A percentile compares a stretch with the other conserved stretches of the same genome.
phyloP scores from a whole-genome alignment of 2,329 filamentous ascomycete genomes.

The Magnaporthiopsis poae region DNA sequence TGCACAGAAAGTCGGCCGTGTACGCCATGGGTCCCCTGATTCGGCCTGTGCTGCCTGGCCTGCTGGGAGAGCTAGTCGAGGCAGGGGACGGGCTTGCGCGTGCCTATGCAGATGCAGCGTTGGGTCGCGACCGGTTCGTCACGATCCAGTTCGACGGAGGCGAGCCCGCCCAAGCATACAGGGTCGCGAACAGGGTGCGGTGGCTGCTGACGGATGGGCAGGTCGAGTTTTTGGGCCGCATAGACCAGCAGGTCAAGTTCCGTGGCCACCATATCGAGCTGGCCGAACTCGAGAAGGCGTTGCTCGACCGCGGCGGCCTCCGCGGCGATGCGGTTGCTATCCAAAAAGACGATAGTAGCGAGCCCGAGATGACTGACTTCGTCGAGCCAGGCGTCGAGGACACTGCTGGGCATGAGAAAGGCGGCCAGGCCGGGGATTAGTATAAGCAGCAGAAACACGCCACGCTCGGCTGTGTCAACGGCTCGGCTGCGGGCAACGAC shows the following conservation, averaged over 20 bases:
- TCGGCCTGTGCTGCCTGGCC: slow-evolving; percentile 12
- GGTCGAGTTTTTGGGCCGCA: slow-evolving; percentile 13
- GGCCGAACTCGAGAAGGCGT: slow-evolving; percentile 9
- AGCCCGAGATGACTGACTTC: background rate
- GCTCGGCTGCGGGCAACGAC: background rate
- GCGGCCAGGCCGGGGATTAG: background rate
- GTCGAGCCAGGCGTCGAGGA: background rate
- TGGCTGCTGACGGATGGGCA: slow-evolving; percentile 8
- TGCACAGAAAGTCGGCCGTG: slow-evolving; percentile 11
- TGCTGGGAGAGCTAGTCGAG: slow-evolving; percentile 14
- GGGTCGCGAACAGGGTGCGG: slow-evolving; percentile 15
- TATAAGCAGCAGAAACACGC: background rate
- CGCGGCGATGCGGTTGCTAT: background rate
- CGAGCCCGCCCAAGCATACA: slow-evolving; percentile 9
- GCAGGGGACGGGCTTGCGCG: slow-evolving; percentile 24
- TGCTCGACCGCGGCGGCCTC: background rate
- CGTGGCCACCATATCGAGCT: slow-evolving; percentile 13
- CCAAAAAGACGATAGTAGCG: background rate
- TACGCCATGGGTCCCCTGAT: slow-evolving; percentile 30
- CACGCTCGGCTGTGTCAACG: background rate
- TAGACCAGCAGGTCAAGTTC: slow-evolving; percentile 13
- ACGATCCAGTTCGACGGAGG: slow-evolving; percentile 13
- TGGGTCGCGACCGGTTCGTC: background rate
- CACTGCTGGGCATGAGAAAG: background rate
- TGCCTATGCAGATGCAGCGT: slow-evolving; percentile 25